These are phyloP conservation scores for Mycena olivaceomarginata DNA, from an alignment of 768 basidiomycete species.

Conservation along the genomic window DNA sequence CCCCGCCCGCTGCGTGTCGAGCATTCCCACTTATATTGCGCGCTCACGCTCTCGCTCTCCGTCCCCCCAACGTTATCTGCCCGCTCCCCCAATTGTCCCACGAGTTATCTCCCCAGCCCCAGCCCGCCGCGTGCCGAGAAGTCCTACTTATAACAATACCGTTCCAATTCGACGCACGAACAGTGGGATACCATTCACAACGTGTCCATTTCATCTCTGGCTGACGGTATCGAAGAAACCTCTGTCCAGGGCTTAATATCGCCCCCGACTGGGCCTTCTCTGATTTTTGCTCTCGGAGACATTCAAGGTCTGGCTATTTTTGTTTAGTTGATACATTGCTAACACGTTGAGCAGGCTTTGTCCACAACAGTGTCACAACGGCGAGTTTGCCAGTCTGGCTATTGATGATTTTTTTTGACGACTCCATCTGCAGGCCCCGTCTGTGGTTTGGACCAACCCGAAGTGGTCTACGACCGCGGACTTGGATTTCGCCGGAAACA, in stretches of 20 bases:
- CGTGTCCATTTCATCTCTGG: constrained; percentile 74
- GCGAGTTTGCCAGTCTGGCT: neutral
- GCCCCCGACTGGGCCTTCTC: constrained; percentile 67
- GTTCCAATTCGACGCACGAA: no score
- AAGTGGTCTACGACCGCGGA: constrained; percentile 59
- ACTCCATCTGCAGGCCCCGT: constrained; percentile 49
- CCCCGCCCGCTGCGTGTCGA: no score
- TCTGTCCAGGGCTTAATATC: constrained; percentile 76
- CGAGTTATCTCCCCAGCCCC: no score
- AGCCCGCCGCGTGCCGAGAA: no score
- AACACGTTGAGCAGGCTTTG: constrained; percentile 50
- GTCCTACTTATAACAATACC: no score
- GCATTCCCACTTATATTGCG: no score
- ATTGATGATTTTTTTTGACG: neutral
- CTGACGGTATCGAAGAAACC: constrained; percentile 81
- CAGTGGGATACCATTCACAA: no score
- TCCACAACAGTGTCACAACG: constrained; percentile 57
- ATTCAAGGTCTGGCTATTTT: constrained; percentile 45
- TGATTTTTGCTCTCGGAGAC: constrained; percentile 71
- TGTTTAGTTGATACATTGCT: neutral
- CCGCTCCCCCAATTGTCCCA: no score
- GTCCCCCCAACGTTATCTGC: no score
- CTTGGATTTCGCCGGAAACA: constrained; percentile 65
- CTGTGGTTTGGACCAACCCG: constrained; percentile 55
- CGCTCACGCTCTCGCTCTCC: no score